Evolutionary conservation across 2,329 filamentous ascomycete species (phyloP).

Genomic region (Fusarium sp.): DNA sequence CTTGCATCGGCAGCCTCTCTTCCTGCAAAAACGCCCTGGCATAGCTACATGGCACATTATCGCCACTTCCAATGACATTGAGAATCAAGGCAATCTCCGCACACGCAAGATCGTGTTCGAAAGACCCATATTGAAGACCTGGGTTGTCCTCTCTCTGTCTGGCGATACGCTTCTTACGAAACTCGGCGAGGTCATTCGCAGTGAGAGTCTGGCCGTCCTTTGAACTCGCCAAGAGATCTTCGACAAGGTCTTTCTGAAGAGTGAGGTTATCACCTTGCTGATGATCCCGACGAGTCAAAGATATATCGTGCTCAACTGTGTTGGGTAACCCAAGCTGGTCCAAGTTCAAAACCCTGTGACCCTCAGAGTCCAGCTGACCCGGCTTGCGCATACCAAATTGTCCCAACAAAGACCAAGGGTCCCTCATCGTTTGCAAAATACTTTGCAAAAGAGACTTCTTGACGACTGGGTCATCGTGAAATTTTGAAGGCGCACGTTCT

Average conservation of each 20-base stretch:
- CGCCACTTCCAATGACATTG: slow-evolving; percentile 32
- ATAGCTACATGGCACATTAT: slow-evolving; percentile 20
- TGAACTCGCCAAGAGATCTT: slow-evolving; percentile 29
- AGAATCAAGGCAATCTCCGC: slow-evolving; percentile 36
- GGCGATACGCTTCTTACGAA: slow-evolving; percentile 31
- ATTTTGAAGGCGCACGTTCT: slow-evolving; percentile 15
- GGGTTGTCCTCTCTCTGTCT: slow-evolving; percentile 31
- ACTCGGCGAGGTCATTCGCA: slow-evolving; percentile 28
- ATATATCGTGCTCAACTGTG: slow-evolving; percentile 38
- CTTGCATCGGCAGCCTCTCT: slow-evolving; percentile 29
- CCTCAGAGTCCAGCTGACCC: slow-evolving; percentile 29
- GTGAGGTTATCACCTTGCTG: slow-evolving; percentile 33
- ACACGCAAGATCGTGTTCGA: slow-evolving; percentile 31
- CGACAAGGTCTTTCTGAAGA: slow-evolving; percentile 30
- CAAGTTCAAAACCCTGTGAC: slow-evolving; percentile 31
- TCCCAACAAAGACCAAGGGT: slow-evolving; percentile 34
- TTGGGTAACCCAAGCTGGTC: slow-evolving; percentile 32
- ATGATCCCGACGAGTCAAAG: slow-evolving; percentile 35
- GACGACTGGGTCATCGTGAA: background rate
- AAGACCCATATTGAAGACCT: slow-evolving; percentile 16
- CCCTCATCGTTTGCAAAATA: background rate
- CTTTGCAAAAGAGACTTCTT: slow-evolving; percentile 15
- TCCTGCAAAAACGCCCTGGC: slow-evolving; percentile 29
- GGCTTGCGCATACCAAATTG: slow-evolving; percentile 36
- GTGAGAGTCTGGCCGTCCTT: slow-evolving; percentile 34